Percentiles rank a stretch among this genome's conserved stretches.
Evolutionary conservation across 2,329 filamentous ascomycete genomes (phyloP).

Genomic region (Aspergillus versicolor): DNA sequence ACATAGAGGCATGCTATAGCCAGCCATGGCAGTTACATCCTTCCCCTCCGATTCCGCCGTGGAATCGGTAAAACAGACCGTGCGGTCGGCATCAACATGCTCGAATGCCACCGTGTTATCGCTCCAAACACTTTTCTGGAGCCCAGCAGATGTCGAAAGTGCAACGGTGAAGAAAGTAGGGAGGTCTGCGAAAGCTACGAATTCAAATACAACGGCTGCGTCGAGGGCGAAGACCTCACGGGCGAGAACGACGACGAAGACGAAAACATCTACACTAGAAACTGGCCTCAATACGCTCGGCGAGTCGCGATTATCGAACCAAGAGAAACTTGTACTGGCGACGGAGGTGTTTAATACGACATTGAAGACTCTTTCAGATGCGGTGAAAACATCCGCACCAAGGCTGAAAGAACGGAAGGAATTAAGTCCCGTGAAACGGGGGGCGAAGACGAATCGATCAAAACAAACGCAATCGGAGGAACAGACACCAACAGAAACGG

Average conservation of each 20-base stretch:
- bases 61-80: constrained; percentile 54
- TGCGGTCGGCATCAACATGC: constrained; percentile 56
- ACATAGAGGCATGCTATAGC: neutral
- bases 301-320: constrained; percentile 31
- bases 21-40: constrained; percentile 34
- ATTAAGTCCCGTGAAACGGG: constrained; percentile 30
- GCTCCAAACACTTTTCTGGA: constrained; percentile 40
- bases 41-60: constrained; percentile 31
- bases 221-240: constrained; percentile 22
- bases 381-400: constrained; percentile 26
- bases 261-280: constrained; percentile 26
- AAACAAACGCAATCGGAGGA: constrained; percentile 11
- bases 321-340: constrained; percentile 43
- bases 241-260: constrained; percentile 19
- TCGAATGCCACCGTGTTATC: constrained; percentile 44
- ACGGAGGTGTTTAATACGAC: constrained; percentile 49
- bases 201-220: constrained; percentile 20
- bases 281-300: constrained; percentile 24
- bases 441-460: constrained; percentile 20
- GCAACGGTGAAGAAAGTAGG: constrained; percentile 21
- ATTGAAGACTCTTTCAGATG: constrained; percentile 44
- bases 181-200: constrained; percentile 24
- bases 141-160: constrained; percentile 22
- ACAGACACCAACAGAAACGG: constrained; percentile 15
- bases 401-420: constrained; percentile 24